Evolutionary conservation across 257 asterid genomes (phyloP), one percentile per base, ranked within the genome.

Genomic region (Solanum stenotomum): DNA sequence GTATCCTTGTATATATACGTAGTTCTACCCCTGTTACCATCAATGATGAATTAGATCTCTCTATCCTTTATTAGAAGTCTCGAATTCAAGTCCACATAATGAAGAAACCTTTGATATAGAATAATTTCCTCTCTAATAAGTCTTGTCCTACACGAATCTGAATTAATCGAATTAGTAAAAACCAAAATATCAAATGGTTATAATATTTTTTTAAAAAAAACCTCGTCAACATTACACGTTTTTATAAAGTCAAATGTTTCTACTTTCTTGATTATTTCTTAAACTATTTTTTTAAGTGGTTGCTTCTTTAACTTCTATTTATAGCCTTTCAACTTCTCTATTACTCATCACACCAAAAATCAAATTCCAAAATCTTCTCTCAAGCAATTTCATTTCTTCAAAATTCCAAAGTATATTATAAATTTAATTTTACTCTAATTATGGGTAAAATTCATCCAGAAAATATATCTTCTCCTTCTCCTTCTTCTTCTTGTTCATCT

Each of bases 371-470:
- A 25, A 42, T 9, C 59, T 27, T 25, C 65, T 79, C n/a, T 79
- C 85, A 42, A 79, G 4, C 35, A 4, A 38, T 46, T 81, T 16
- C 40, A 79, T 79, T 42, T 78, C 85, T 27, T 40, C 33, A 23
- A 44, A 27, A 27, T 81, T 81, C 40, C 67, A 10, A 4, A 25
- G 14, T 38, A 13, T 13, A 52, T 79, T 4, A 16, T 42, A 25
- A 42, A 78, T 63, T 68, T 23, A 61, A 27, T 78, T 78, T 42
- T 81, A 3, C 42, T 81, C 42, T 29, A 46, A 96, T 70, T 16
- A 71, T 96, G 99, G 94, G 97, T 38, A 96, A 91, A 91, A 90
- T 95, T 86, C 90, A 92, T 85, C 98, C 98, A 5, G 91, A 92
- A 84, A n/a, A 76, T 46, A 35, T 40, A 40, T 46, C 52, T 11